Evolutionary conservation across 768 basidiomycete species (phyloP).

Genomic region (Russula earlei): DNA sequence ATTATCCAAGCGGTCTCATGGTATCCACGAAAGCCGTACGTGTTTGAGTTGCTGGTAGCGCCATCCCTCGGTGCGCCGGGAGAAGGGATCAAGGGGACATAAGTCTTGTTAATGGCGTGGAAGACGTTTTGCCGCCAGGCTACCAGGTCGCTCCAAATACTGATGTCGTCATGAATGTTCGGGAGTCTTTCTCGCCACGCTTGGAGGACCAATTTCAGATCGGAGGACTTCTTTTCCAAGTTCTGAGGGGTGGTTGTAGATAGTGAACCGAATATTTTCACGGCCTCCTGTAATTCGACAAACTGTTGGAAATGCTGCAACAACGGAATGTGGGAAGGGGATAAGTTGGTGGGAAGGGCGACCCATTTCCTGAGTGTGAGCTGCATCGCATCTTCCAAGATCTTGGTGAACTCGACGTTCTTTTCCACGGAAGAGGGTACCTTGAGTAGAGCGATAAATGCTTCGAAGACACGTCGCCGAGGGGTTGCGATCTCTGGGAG

Average conservation of each 20-base stretch:
- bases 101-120: slow-evolving; percentile 91
- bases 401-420: slow-evolving; percentile 78
- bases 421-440: slow-evolving; percentile 73
- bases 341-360: slow-evolving; percentile 74
- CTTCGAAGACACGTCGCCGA: slow-evolving; percentile 94
- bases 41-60: slow-evolving; percentile 53
- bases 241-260: slow-evolving; percentile 80
- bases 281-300: slow-evolving; percentile 93
- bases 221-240: slow-evolving; percentile 88
- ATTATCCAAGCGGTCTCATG: slow-evolving; percentile 99
- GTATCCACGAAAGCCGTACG: slow-evolving; percentile 90
- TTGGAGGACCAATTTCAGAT: slow-evolving; percentile 92
- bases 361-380: slow-evolving; percentile 94
- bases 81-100: slow-evolving; percentile 75
- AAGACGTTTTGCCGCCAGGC: slow-evolving; percentile 99
- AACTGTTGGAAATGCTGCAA: slow-evolving; percentile 99
- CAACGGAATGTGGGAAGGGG: slow-evolving; percentile 87
- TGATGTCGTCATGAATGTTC: slow-evolving; percentile 94
- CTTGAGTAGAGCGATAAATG: slow-evolving; percentile 84
- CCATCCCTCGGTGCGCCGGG: slow-evolving; percentile 36
- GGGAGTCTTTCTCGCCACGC: slow-evolving; percentile 97
- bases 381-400: slow-evolving; percentile 94
- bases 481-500: slow-evolving; percentile 87
- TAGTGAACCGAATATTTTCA: slow-evolving; percentile 87
- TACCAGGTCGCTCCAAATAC: slow-evolving; percentile 97